Percentiles rank a stretch among this genome's conserved stretches.
phyloP scores from a whole-genome alignment of 1,139 yeast genomes.

The Pichia sp. region DNA sequence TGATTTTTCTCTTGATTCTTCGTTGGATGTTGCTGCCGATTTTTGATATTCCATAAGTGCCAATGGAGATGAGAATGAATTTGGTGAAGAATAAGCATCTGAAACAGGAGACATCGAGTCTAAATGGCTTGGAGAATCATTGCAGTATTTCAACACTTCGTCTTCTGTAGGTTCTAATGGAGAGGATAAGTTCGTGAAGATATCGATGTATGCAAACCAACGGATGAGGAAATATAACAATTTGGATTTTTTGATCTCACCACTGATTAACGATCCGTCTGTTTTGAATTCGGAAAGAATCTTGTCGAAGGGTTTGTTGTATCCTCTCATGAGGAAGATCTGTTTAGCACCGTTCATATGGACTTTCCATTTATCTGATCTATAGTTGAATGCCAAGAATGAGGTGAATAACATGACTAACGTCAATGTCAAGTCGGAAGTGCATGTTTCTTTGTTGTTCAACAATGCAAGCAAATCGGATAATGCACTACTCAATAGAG shows the following conservation, averaged over 20 bases:
- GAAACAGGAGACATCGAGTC: conserved; percentile 15
- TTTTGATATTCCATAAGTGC: background rate
- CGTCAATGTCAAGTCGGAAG: conserved; percentile 67
- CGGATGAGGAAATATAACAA: conserved; percentile 61
- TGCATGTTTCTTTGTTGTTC: conserved; percentile 50
- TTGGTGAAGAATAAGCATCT: conserved; percentile 12
- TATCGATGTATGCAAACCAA: conserved; percentile 73
- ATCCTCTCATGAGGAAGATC: conserved; percentile 59
- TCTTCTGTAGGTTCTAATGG: conserved; percentile 33
- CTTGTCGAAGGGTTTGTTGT: conserved; percentile 35
- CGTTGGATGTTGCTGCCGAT: background rate
- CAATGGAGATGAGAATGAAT: conserved; percentile 5
- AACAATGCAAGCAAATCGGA: conserved; percentile 53
- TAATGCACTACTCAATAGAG: conserved; percentile 54
- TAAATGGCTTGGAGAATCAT: conserved; percentile 10
- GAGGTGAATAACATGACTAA: conserved; percentile 62
- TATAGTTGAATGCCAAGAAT: conserved; percentile 55
- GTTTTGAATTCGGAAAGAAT: conserved; percentile 24
- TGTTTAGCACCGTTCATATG: conserved; percentile 72
- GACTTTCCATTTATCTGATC: conserved; percentile 56
- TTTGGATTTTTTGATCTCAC: conserved; percentile 37
- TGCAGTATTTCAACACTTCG: conserved; percentile 19
- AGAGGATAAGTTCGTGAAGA: conserved; percentile 56
- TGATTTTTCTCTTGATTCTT: background rate
- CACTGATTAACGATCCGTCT: conserved; percentile 15